phyloP scores from a whole-genome alignment of 2,329 filamentous ascomycete genomes.

The Aaosphaeria pasadenensis region DNA sequence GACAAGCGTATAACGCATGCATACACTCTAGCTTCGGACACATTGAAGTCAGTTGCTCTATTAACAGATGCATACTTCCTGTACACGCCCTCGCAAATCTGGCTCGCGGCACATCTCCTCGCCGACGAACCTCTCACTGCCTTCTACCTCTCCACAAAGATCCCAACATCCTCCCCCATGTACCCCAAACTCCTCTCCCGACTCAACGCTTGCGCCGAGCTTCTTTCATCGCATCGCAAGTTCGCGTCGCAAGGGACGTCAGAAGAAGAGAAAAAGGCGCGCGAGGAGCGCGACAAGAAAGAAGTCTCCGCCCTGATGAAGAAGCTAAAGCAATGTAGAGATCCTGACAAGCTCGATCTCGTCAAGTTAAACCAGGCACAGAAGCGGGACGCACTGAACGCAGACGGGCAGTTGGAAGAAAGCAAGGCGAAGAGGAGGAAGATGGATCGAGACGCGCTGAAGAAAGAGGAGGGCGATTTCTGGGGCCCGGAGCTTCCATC shows the following conservation, averaged over 20 bases:
- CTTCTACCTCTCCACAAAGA: constrained; percentile 47
- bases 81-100: constrained; percentile 91
- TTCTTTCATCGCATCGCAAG: constrained; percentile 34
- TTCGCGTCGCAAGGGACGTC: constrained; percentile 13
- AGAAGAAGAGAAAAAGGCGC: constrained; percentile 26
- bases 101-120: constrained; percentile 75
- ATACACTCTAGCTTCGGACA: constrained; percentile 64
- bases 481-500: constrained; percentile 39
- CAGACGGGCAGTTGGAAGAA: constrained; percentile 38
- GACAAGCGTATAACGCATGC: constrained; percentile 56
- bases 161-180: constrained; percentile 27
- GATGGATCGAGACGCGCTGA: constrained; percentile 40
- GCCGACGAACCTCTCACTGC: constrained; percentile 63
- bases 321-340: constrained; percentile 70
- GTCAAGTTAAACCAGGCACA: constrained; percentile 66
- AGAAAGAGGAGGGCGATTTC: constrained; percentile 46
- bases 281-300: constrained; percentile 49
- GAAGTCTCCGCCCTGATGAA: constrained; percentile 52
- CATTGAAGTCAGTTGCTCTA: constrained; percentile 63
- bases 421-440: constrained; percentile 45
- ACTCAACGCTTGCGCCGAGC: constrained; percentile 37
- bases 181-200: constrained; percentile 37
- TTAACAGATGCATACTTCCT: constrained; percentile 97
- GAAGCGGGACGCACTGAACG: constrained; percentile 42
- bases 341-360: constrained; percentile 71